Base-by-base conservation (phyloP, 2,329 filamentous ascomycete species). In the Magnaporthales sp. region DNA sequence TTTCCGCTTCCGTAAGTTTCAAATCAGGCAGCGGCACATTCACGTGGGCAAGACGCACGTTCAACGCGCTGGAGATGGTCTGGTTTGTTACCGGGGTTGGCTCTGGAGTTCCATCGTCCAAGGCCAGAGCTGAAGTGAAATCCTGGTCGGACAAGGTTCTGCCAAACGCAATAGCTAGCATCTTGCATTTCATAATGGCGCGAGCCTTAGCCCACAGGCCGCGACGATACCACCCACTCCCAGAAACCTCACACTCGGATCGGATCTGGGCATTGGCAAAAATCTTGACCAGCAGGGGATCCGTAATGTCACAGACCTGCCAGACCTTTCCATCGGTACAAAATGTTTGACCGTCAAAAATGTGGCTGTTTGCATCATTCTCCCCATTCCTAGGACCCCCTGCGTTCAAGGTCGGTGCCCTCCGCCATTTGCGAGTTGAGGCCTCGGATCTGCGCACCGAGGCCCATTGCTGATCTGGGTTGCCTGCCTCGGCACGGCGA, bases 251-350 rank as follows among this genome's bases (percentile, higher is more conserved):
- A 76, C 86, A 91, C 10, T 80, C 78, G 0, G 79, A 74, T 4
- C 88, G 83, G 26, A 90, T 77, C 5, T 86, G 81, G 0, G 88
- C 81, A 0, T 86, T 84, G 24, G 88, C 83, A 54, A 97, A 82
- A 3, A 97, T 79, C 11, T 81, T 76, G 0, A 81, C 79, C 1
- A 98, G 81, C 1, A 93, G 74, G 0, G 92, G 91, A 72, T 98
- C 94, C 0, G 87, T 90, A 66, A 98, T 89, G 75, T 99, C 95
- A 78, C 93, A 96, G 29, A 96, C 85, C 80, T 98, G 95, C 90
- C 93, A 99, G 64, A 95, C 89, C 73, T 95, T 95, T 54, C 93
- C 93, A 73, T 97, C 93, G 1, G 86, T 85, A 19, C 87, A 86
- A 66, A 94, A 86, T 2, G 84, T 84, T 68, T 87, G 82, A 62